Conservation (phyloP, 805 yeast genomes). For the Metschnikowia similis region DNA sequence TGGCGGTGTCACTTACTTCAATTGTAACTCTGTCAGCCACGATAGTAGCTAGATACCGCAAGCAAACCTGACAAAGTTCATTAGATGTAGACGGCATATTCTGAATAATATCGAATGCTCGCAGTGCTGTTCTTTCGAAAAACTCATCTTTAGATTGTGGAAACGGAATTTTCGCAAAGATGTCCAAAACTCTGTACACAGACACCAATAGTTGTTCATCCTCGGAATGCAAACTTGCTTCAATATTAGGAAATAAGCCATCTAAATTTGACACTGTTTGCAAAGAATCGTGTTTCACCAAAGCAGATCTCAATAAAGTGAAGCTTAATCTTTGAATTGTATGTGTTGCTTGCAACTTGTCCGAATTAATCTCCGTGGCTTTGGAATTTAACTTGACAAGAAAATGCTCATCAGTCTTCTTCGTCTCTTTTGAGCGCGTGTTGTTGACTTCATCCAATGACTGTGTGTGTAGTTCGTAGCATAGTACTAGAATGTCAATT, state of each 20-base stretch:
- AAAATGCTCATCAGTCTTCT: conserved; percentile 55
- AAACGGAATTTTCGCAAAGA: conserved; percentile 60
- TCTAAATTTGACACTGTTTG: conserved; percentile 56
- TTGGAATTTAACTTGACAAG: conserved; percentile 67
- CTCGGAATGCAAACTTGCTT: conserved; percentile 54
- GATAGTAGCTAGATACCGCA: conserved; percentile 68
- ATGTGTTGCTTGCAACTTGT: conserved; percentile 51
- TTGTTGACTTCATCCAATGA: conserved; percentile 24
- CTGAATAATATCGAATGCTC: conserved; percentile 58
- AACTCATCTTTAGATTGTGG: conserved; percentile 45
- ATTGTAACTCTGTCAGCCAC: conserved; percentile 67
- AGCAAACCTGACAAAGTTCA: conserved; percentile 74
- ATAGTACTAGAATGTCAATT: conserved; percentile 59
- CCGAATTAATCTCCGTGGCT: conserved; percentile 49
- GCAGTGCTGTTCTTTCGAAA: conserved; percentile 59
- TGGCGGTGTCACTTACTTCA: conserved; percentile 61
- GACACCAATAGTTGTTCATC: conserved; percentile 76
- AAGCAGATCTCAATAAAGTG: conserved; percentile 68
- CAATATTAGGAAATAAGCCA: conserved; percentile 73
- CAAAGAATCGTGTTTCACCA: conserved; percentile 58
- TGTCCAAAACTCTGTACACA: conserved; percentile 57
- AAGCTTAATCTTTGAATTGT: conserved; percentile 72
- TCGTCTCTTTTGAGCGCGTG: conserved; percentile 2
- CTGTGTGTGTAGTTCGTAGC: conserved; percentile 67
- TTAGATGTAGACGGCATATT: conserved; percentile 74